Base-by-base conservation (phyloP, 83 land plant species). In the Diphasiastrum complanatum region DNA sequence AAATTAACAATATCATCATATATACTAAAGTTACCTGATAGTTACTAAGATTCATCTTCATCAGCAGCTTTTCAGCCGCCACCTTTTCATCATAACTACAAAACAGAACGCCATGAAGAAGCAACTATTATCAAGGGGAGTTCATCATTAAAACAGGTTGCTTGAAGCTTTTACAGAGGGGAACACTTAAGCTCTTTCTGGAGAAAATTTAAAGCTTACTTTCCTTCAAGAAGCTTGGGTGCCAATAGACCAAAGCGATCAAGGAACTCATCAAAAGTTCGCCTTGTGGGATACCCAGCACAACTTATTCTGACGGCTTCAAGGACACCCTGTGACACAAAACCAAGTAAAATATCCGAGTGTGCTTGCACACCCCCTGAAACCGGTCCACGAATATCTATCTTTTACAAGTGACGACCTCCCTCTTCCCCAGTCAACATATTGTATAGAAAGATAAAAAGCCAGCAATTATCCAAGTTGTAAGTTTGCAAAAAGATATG, bases 1-100 rank as follows among this genome's bases (percentile, higher is more conserved):
- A n/a, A n/a, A n/a, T n/a, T n/a, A n/a, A n/a, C n/a, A n/a, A n/a
- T n/a, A n/a, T n/a, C n/a, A n/a, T n/a, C n/a, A n/a, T n/a, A n/a
- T 33, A 19, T 33, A 16, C 51, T 3, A 22, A 37, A 47, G 25
- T 66, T 64, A 87, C 92, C 85, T 85, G 90, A 71, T 65, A 85
- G n/a, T 81, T 85, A 46, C 38, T 70, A 41, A 88, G 67, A 27
- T 79, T 81, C 73, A 62, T 67, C 64, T 78, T 85, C 43, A 80
- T 83, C 54, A 88, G 51, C 61, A 88, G 71, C 78, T 76, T 78
- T 60, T 73, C 69, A 60, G 91, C 82, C 35, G 84, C 82, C 33
- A 66, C 60, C 61, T 68, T 85, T 47, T 88, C 95, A 62, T 88
- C 95, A 60, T 61, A 75, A 65, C 95, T 88, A 74, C 32, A 32